A percentile compares a stretch with the other conserved stretches of the same genome.
Evolutionary conservation across 2,329 filamentous ascomycete species (phyloP).

Genomic region (Nothomitra cinnamomea): DNA sequence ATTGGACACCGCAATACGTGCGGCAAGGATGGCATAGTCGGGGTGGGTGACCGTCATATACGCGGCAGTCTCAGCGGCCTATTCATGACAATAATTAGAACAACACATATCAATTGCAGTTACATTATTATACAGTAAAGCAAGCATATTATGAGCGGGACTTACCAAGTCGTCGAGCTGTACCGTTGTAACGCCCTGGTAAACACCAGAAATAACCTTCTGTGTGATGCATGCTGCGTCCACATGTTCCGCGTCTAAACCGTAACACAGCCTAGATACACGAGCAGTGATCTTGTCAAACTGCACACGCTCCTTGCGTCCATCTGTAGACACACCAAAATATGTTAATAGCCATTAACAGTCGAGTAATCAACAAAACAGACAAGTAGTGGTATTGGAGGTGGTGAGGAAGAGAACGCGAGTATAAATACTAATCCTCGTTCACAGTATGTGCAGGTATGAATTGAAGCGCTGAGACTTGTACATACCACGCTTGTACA

Average conservation of each 20-base stretch:
- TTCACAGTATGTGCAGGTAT: too few species aligned
- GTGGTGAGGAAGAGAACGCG: too few species aligned
- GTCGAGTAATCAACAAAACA: too few species aligned
- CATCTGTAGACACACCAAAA: conserved; percentile 42
- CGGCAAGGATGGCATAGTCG: conserved; percentile 95
- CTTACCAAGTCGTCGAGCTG: conserved; percentile 93
- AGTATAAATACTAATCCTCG: too few species aligned
- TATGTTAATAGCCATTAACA: conserved; percentile 12
- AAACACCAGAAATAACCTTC: conserved; percentile 98
- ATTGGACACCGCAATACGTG: conserved; percentile 96
- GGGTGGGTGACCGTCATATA: conserved; percentile 99
- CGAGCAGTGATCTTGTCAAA: conserved; percentile 99
- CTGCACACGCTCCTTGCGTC: conserved; percentile 98
- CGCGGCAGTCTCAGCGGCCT: conserved; percentile 96
- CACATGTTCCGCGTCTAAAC: conserved; percentile 86
- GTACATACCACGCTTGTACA: conserved; percentile 42
- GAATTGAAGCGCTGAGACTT: too few species aligned
- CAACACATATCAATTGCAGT: neutral
- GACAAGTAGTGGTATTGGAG: too few species aligned
- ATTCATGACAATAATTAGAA: neutral
- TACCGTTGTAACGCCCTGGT: conserved; percentile 90
- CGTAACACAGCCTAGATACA: conserved; percentile 94
- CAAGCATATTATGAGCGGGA: conserved; percentile 8
- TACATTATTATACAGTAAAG: neutral
- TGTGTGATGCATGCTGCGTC: conserved; percentile 96